Evolutionary conservation across 306 rosid genomes (phyloP), one percentile per base, ranked within the genome.

Genomic region (Trifolium fragiferum): DNA sequence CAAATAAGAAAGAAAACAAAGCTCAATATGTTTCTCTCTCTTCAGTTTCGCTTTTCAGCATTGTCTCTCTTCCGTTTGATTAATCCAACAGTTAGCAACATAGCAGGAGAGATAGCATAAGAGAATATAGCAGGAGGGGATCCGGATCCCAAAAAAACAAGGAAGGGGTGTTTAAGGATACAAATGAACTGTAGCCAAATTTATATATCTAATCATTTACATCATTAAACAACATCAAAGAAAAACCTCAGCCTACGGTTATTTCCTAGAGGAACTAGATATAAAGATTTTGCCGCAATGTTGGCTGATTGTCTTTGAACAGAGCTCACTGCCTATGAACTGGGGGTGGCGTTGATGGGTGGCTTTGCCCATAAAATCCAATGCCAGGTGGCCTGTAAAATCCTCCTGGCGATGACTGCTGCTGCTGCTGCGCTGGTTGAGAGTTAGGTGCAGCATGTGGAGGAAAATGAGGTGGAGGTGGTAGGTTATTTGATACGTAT

Each of bases 381-480:
- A 90, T 78, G 35, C 91, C 90, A 3, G 90, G 84, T 41, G 90
- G 91, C 74, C 91, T 79, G 76, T 90, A 90, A 80, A 79, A 93
- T 79, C 93, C 96, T 46, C 89, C 91, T 0, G 84, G 77, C 2
- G 87, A 69, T 15, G 91, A 81, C 76, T 86, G 91, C 19, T 84
- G 79, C 70, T 82, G 91, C 80, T 78, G 92, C 27, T 70, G 92
- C 13, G 83, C 83, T 60, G 85, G 82, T 71, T 78, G 93, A 76
- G 82, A 68, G 44, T 66, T 73, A 14, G 96, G 81, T 47, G 87
- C 82, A 50, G 86, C 81, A 77, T 87, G 92, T 13, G 87, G 89
- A 78, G 92, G 96, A 68, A 86, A 69, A 51, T 92, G 94, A 66
- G 96, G 98, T 47, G 96, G 96, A 61, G 93, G 96, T 11, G 96